Evolutionary conservation across 2,329 filamentous ascomycete genomes (phyloP), one percentile per base, ranked within the genome.

Genomic region (Cytospora chrysosperma): DNA sequence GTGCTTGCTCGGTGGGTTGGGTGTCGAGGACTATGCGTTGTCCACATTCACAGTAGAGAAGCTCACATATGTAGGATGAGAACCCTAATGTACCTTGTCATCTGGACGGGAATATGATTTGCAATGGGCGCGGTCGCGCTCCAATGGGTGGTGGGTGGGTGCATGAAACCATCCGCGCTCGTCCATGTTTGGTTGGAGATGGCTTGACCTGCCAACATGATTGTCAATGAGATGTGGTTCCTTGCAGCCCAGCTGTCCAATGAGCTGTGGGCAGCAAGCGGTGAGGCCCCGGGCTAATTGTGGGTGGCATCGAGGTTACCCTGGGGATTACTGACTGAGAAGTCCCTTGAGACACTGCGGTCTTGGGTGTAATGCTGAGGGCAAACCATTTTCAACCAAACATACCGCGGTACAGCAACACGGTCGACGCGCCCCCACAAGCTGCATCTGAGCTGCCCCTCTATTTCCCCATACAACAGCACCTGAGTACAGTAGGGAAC

Each of bases 391-490:
- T 47, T 47, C 43, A 47, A 47, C 13, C n/a, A 8, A 24, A 55
- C 58, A 61, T 40, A 30, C n/a, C n/a, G n/a, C n/a, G n/a, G n/a
- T n/a, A n/a, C n/a, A n/a, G n/a, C n/a, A 50, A 54, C 50, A 54
- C 50, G 58, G 19, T 60, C 13, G 34, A 60, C 58, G 50, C 50
- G 58, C 58, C 58, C 37, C 58, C 58, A 60, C 50, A 13, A 50
- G 43, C 43, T 59, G 43, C 56, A 30, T 19, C 37, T 40, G 37
- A n/a, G 17, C 17, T 40, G 37, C 37, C 37, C 37, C 37, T 51
- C 47, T 47, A 50, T 60, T 60, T 54, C 50, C 50, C 57, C 34
- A 43, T 60, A 40, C 7, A 51, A n/a, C n/a, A n/a, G n/a, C n/a
- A n/a, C n/a, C n/a, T n/a, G n/a, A n/a, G n/a, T n/a, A n/a, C n/a